Evolutionary conservation across 2,329 filamentous ascomycete species (phyloP).

Genomic region (Akanthomyces lecanii): DNA sequence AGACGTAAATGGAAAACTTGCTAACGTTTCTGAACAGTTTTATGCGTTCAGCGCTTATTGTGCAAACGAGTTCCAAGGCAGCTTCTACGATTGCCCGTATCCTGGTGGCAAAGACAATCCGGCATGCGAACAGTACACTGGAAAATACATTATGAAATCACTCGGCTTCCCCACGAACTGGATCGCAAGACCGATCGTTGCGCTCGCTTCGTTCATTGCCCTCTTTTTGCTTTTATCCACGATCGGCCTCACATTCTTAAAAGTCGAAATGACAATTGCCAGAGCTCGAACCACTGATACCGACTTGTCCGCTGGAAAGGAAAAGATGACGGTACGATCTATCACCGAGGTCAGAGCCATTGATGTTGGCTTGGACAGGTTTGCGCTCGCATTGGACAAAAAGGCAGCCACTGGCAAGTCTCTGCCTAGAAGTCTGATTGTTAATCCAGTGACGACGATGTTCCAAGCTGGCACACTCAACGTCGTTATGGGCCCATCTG

Average conservation of each 20-base stretch:
- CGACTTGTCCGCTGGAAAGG: constrained; percentile 65
- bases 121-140: constrained; percentile 64
- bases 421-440: constrained; percentile 53
- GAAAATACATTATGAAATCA: constrained; percentile 63
- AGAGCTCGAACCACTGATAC: constrained; percentile 54
- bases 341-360: constrained; percentile 54
- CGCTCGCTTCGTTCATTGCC: constrained; percentile 57
- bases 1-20: fast-evolving
- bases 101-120: constrained; percentile 59
- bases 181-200: constrained; percentile 62
- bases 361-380: constrained; percentile 60
- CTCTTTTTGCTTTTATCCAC: constrained; percentile 60
- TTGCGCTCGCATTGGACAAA: constrained; percentile 62
- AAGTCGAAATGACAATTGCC: constrained; percentile 66
- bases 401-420: constrained; percentile 48
- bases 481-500: constrained; percentile 76
- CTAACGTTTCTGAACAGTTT: constrained; percentile 40
- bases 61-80: constrained; percentile 67
- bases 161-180: constrained; percentile 65
- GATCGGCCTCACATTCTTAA: constrained; percentile 59
- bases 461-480: constrained; percentile 68
- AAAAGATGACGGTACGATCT: constrained; percentile 57
- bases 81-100: constrained; percentile 69
- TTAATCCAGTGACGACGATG: constrained; percentile 61
- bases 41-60: constrained; percentile 69